Conservation (phyloP, 345 rosid species). For the Brassica nigra region DNA sequence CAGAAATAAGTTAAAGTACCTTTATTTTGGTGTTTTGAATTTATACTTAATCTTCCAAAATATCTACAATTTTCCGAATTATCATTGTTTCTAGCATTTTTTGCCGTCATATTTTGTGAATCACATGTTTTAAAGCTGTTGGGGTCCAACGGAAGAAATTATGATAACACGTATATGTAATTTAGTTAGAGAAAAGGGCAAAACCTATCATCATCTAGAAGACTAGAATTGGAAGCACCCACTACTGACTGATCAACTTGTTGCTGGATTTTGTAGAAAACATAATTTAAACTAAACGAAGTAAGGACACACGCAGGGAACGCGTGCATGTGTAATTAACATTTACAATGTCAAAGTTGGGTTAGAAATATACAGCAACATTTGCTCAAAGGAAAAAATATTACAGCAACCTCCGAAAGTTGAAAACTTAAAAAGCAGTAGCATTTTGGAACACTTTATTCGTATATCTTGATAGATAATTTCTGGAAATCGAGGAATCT, state of each 20-base stretch:
- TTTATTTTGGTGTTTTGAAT: not conserved
- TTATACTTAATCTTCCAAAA: constrained; percentile 9
- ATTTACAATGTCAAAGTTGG: constrained; percentile 5
- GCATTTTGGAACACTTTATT: not conserved
- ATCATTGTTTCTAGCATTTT: not conserved
- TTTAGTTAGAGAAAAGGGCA: constrained; percentile 16
- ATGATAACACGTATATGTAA: constrained; percentile 16
- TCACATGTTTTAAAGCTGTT: constrained; percentile 20
- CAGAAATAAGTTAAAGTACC: not conserved
- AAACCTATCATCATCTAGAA: constrained; percentile 22
- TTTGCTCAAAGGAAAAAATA: not conserved
- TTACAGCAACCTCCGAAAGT: not conserved
- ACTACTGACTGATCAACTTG: constrained; percentile 27
- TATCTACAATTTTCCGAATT: not conserved
- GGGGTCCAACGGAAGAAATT: constrained; percentile 23
- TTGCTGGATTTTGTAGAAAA: not conserved
- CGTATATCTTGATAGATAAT: not conserved
- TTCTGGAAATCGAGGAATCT: not conserved
- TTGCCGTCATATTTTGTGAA: constrained; percentile 18
- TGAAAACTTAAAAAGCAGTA: not conserved
- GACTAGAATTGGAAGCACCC: constrained; percentile 17
- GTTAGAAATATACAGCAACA: constrained; percentile 3
- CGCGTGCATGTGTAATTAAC: constrained; percentile 16
- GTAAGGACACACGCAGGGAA: not conserved
- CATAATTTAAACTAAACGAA: not conserved